These are phyloP conservation scores for Coleophoma eucalyptorum DNA, from an alignment of 2,329 filamentous ascomycete genomes.

Conservation along the genomic window DNA sequence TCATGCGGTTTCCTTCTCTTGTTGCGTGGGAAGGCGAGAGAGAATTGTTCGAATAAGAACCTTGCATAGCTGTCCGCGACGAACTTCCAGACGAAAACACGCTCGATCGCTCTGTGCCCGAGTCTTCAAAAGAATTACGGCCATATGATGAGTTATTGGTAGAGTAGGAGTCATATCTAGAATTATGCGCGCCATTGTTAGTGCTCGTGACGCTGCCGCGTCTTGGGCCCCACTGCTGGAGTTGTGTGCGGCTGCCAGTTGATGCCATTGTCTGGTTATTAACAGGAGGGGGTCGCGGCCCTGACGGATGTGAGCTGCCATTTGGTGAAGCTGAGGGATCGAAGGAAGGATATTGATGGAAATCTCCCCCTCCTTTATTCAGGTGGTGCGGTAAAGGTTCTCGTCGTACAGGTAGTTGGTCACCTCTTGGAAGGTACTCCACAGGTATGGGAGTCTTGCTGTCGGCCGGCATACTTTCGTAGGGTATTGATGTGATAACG, in stretches of 20 bases:
- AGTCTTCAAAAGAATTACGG: conserved; percentile 56
- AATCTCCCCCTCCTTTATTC: conserved; percentile 74
- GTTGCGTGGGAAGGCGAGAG: conserved; percentile 23
- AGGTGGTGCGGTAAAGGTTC: conserved; percentile 81
- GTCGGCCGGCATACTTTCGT: conserved; percentile 66
- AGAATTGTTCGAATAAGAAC: conserved; percentile 53
- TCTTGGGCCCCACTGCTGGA: conserved; percentile 72
- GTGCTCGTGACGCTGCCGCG: conserved; percentile 50
- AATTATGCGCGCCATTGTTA: conserved; percentile 46
- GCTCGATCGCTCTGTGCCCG: conserved; percentile 51
- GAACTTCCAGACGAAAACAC: conserved; percentile 52
- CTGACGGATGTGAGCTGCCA: conserved; percentile 52
- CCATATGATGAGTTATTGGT: conserved; percentile 29
- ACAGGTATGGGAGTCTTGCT: conserved; percentile 66
- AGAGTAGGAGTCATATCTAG: conserved; percentile 62
- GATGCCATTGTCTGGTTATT: conserved; percentile 68
- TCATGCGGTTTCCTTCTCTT: conserved; percentile 53
- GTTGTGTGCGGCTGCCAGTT: conserved; percentile 64
- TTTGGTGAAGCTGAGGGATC: conserved; percentile 49
- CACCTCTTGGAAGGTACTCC: conserved; percentile 67
- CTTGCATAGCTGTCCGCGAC: conserved; percentile 49
- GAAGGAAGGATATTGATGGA: conserved; percentile 82
- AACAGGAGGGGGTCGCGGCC: conserved; percentile 54
- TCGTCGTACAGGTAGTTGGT: conserved; percentile 59
- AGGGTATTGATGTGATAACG: conserved; percentile 83